These are phyloP conservation scores for Chalaropsis ovoidea DNA, from an alignment of 2,329 filamentous ascomycete species.

Conservation along the genomic window DNA sequence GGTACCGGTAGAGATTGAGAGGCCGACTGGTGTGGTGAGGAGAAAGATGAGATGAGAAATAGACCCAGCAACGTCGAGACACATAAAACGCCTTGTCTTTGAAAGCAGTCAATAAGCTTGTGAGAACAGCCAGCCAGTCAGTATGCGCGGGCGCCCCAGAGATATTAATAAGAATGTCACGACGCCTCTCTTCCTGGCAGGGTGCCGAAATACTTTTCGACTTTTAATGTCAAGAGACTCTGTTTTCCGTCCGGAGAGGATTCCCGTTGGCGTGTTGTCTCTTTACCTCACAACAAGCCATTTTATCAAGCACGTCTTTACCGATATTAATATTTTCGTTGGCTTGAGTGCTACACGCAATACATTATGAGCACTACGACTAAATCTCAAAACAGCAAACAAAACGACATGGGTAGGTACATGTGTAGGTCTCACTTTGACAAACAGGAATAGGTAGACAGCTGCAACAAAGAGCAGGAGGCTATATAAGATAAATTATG, in stretches of 20 bases:
- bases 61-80: neutral
- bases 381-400: neutral
- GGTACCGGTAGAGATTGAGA: neutral
- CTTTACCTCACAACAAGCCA: neutral
- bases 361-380: neutral
- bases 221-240: neutral
- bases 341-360: neutral
- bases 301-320: neutral
- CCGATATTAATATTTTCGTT: neutral
- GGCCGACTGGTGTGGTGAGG: neutral
- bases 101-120: neutral
- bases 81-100: neutral
- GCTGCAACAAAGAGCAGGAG: neutral
- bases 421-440: conserved; percentile 3
- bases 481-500: neutral
- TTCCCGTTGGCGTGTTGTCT: neutral
- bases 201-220: neutral
- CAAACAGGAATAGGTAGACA: neutral
- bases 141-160: neutral
- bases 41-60: neutral
- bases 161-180: neutral
- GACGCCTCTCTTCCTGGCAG: neutral
- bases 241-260: neutral
- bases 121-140: neutral
- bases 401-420: neutral